Evolutionary conservation across 352 stramenopile species (phyloP), one percentile per base, ranked within the genome.

Genomic region (Phytophthora sp.): DNA sequence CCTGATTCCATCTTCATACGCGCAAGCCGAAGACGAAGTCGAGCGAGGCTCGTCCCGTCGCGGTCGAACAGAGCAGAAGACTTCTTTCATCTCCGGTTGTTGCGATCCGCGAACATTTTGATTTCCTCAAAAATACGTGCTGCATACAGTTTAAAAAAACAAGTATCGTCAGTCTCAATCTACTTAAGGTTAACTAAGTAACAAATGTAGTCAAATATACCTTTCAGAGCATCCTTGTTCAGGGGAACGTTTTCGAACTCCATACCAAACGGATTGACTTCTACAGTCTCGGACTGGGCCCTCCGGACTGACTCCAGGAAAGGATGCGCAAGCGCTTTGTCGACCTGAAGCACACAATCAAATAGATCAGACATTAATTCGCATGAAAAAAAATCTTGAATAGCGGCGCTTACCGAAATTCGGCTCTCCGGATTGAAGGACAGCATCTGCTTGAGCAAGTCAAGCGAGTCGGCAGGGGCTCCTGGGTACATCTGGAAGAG

Each of bases 101-200:
- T 92, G 42, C 76, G 74, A 49, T 90, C 71, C 35, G 82, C 73
- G 63, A 94, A 95, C 49, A 90, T 24, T 79, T 92, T 89, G 58
- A 96, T 93, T 75, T 96, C 88, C 56, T 94, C 84, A 64, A 90
- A 94, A 62, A 96, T 95, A 66, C 85, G 86, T 46, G 72, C 88
- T 94, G 57, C 23, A 60, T 18, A 64, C 53, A 7, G 29, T 24
- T 27, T 16, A 30, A 66, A 57, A 35, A 0, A 47, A 35, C 5
- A 54, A 2, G 46, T 44, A 3, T n/a, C 7, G 11, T 71, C n/a
- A 71, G 39, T 13, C 20, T 24, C 24, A 29, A n/a, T 39, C n/a
- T 18, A 58, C 9, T 56, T 15, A 5, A 23, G 44, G 1, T 4
- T 18, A 54, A 15, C 30, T 1, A 27, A 56, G 13, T 41, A 26